Percentiles rank a stretch among this genome's conserved stretches.
Evolutionary conservation across 345 rosid species (phyloP).

Genomic region (Murraya koenigii): DNA sequence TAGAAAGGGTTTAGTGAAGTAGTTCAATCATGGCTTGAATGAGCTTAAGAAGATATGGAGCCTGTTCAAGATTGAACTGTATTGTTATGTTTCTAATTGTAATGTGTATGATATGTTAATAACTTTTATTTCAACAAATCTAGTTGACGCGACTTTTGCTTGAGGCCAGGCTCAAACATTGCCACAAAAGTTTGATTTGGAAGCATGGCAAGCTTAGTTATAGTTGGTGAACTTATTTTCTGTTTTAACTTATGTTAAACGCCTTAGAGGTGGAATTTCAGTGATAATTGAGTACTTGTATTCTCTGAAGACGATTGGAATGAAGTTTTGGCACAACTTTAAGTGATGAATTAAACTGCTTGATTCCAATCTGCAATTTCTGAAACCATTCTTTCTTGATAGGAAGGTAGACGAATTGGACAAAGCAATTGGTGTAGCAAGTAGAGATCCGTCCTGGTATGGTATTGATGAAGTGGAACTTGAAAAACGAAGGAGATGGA

Average conservation of each 20-base stretch:
- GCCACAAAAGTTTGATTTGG: neutral
- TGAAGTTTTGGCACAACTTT: neutral
- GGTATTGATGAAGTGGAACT: slow-evolving; percentile 86
- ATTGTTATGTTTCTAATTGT: neutral
- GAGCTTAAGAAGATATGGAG: neutral
- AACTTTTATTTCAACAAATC: neutral
- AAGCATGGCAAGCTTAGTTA: neutral
- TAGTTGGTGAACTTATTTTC: neutral
- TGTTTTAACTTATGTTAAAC: neutral
- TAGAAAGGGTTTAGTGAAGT: neutral
- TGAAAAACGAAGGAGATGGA: slow-evolving; percentile 92
- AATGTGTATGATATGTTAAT: neutral
- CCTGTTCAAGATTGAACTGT: neutral
- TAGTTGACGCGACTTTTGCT: neutral
- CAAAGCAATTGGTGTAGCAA: slow-evolving; percentile 85
- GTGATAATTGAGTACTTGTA: neutral
- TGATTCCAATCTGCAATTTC: slow-evolving; percentile 32
- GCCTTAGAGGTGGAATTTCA: neutral
- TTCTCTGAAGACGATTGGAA: neutral
- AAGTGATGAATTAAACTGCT: neutral
- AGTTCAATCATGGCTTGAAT: neutral
- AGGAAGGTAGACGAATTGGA: slow-evolving; percentile 98
- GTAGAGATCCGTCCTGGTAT: slow-evolving; percentile 83
- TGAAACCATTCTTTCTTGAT: slow-evolving; percentile 54
- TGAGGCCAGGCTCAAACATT: neutral